These are phyloP conservation scores for Scedosporium minutisporum DNA, from an alignment of 2,329 filamentous ascomycete species.

Conservation along the genomic window DNA sequence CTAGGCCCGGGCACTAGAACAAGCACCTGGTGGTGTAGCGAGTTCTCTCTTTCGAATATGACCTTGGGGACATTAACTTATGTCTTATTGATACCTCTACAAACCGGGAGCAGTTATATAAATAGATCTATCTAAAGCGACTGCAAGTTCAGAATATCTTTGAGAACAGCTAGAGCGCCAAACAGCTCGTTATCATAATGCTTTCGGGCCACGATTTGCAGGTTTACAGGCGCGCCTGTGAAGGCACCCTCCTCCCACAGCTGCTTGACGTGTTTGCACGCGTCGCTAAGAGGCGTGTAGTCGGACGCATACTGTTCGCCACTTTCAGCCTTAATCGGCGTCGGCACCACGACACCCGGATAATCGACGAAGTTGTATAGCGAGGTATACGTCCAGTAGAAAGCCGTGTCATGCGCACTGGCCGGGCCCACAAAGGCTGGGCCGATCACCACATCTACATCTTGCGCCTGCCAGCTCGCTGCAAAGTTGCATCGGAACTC, in stretches of 20 bases:
- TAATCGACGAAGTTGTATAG: slow-evolving; percentile 28
- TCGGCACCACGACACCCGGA: slow-evolving; percentile 24
- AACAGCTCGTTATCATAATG: slow-evolving; percentile 25
- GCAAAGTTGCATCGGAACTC: slow-evolving; percentile 17
- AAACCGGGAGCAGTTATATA: too few relatives aligned
- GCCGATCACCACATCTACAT: slow-evolving; percentile 19
- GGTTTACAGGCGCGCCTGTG: slow-evolving; percentile 20
- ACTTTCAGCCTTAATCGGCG: slow-evolving; percentile 20
- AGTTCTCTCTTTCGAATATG: too few relatives aligned
- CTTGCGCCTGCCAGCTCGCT: slow-evolving; percentile 17
- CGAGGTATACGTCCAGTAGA: slow-evolving; percentile 27
- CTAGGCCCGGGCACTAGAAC: too few relatives aligned
- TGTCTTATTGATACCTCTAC: too few relatives aligned
- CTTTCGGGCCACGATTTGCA: slow-evolving; percentile 24
- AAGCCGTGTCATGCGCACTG: slow-evolving; percentile 23
- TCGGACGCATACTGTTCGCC: slow-evolving; percentile 16
- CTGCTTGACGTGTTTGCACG: slow-evolving; percentile 19
- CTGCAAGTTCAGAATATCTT: slow-evolving; percentile 5
- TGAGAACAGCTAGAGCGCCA: slow-evolving; percentile 16
- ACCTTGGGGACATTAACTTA: too few relatives aligned
- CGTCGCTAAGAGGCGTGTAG: slow-evolving; percentile 18
- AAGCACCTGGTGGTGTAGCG: too few relatives aligned
- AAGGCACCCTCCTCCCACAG: slow-evolving; percentile 23
- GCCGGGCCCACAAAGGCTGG: slow-evolving; percentile 20
- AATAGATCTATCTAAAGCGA: too few relatives aligned